Evolutionary conservation across 2,329 filamentous ascomycete species (phyloP), one percentile per base, ranked within the genome.

Genomic region (Monosporascus ibericus): DNA sequence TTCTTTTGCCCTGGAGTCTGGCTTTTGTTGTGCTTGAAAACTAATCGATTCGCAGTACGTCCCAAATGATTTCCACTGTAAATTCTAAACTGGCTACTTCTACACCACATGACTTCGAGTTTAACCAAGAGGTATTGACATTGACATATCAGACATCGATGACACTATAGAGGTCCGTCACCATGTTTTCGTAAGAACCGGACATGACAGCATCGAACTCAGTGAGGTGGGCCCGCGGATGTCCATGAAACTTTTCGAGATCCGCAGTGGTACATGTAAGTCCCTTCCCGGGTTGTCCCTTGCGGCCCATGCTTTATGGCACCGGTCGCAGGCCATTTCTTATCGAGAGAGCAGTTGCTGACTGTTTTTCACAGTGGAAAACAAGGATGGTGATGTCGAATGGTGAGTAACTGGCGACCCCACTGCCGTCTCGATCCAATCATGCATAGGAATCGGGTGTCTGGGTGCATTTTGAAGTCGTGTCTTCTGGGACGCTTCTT

Each of bases 181-280:
- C 68, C 87, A 91, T 68, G 92, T 99, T 2, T 99, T 96, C 66
- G 92, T 99, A 18, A 86, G 89, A 68, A 97, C 94, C 0, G 87
- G 89, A 1, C 94, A 92, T 66, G 86, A 95, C 65, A 89, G 87
- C 53, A 90, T 97, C 3, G 91, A 95, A 70, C 72, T 96, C 62
- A 86, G 88, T 15, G 91, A 96, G 69, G 90, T 95, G 48, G 91
- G 92, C 0, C 94, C 94, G 1, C 80, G 94, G 52, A 96, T 97
- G 90, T 96, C 91, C n/a, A 94, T 97, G 90, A 80, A 90, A 60
- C 76, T 91, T 50, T 99, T 97, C 66, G 90, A 97, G 74, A 96
- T 99, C 56, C 81, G 92, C 47, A 87, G 86, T 50, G 92, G 94
- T 17, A 95, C 42, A 46, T 27, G 42, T 46, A 46, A 46, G 42